Conservation (phyloP, 2,329 filamentous ascomycete species). For the Aspergillus neoniger region DNA sequence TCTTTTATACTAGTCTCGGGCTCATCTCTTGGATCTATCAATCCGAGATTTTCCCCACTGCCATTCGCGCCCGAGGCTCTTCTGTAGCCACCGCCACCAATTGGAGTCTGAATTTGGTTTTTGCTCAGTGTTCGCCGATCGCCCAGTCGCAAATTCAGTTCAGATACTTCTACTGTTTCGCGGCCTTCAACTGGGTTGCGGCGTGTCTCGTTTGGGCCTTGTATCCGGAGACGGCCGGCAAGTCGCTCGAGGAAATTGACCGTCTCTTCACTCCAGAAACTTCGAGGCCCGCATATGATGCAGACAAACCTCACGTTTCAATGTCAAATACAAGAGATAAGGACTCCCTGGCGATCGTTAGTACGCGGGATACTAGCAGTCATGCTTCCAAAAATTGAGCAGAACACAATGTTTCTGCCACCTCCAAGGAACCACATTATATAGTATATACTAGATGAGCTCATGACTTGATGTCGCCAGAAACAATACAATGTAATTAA, state of each 20-base stretch:
- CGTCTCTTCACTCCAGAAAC: constrained; percentile 25
- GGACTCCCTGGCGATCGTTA: neutral
- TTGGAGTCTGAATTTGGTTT: constrained; percentile 51
- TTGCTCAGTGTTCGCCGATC: constrained; percentile 53
- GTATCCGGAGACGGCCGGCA: constrained; percentile 35
- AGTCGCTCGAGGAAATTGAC: constrained; percentile 36
- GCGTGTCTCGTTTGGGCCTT: constrained; percentile 38
- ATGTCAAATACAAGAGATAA: neutral
- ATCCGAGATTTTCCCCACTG: constrained; percentile 51
- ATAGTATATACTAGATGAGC: neutral
- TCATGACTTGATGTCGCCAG: neutral
- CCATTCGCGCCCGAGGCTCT: constrained; percentile 47
- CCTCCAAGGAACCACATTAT: neutral
- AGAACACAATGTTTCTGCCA: neutral
- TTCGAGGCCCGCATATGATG: neutral
- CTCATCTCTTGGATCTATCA: constrained; percentile 52
- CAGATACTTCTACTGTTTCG: constrained; percentile 54
- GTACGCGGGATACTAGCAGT: neutral
- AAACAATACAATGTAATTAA: neutral
- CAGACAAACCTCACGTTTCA: neutral
- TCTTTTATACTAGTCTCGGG: constrained; percentile 49
- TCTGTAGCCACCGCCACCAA: constrained; percentile 49
- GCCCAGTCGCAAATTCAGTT: constrained; percentile 49
- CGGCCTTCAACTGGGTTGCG: constrained; percentile 51
- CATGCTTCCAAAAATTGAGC: neutral